These are phyloP conservation scores for Xylariales sp. DNA, from an alignment of 2,329 filamentous ascomycete genomes.

Conservation along the genomic window DNA sequence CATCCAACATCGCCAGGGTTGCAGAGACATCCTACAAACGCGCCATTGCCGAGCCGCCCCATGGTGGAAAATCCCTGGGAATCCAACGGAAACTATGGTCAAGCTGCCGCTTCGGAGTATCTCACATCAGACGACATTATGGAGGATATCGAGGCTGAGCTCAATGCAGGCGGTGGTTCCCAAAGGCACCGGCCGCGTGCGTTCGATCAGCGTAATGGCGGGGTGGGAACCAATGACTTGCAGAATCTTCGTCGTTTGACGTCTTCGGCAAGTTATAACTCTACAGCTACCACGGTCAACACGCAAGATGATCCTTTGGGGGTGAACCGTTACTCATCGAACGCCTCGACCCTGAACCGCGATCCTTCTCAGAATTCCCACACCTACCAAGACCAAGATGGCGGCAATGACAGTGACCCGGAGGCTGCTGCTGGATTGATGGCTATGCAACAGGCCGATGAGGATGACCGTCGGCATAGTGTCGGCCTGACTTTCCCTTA, in stretches of 20 bases:
- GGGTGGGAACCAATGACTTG: conserved; percentile 41
- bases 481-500: conserved; percentile 44
- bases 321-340: conserved; percentile 35
- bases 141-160: conserved; percentile 52
- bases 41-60: conserved; percentile 52
- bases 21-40: conserved; percentile 54
- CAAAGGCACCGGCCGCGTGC: conserved; percentile 34
- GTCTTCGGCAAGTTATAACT: conserved; percentile 38
- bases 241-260: conserved; percentile 38
- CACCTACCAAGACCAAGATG: conserved; percentile 34
- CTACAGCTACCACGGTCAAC: conserved; percentile 42
- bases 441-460: conserved; percentile 79
- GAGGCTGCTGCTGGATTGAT: conserved; percentile 81
- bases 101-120: conserved; percentile 33
- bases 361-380: conserved; percentile 30
- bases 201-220: conserved; percentile 36
- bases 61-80: conserved; percentile 41
- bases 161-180: conserved; percentile 35
- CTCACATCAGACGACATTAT: conserved; percentile 49
- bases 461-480: conserved; percentile 64
- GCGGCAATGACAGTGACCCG: conserved; percentile 75
- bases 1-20: conserved; percentile 40
- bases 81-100: conserved; percentile 29
- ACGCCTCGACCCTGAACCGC: conserved; percentile 35
- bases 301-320: conserved; percentile 30